Base-by-base conservation (phyloP, 495 filamentous ascomycete species). In the Jackrogersella minutella region DNA sequence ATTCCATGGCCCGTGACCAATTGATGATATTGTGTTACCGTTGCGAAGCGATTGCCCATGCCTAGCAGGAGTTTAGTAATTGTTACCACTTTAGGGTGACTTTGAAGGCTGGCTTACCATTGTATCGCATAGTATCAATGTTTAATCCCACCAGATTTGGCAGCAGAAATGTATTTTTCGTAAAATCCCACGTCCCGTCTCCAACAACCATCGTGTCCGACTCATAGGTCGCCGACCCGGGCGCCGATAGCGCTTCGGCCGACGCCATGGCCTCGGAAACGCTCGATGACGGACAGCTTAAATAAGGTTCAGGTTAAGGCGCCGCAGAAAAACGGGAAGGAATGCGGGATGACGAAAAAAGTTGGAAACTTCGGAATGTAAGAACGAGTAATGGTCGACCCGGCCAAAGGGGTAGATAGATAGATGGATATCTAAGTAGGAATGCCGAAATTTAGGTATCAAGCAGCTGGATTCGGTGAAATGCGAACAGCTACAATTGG, bases 51-150 rank as follows among this genome's bases (percentile, higher is more conserved):
- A 71, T 96, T 96, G 47, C 89, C 93, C 93, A 97, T 97, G 64
- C 93, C 93, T 95, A 71, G 4, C 4, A 51, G 40, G 61, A 71
- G 28, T 68, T 72, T 49, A 72, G 66, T 49, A 44, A 56, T 13
- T 17, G 26, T 26, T 55, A 39, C 8, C 30, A 11, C 16, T 17
- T 31, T 17, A 51, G 0, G 3, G 39, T 8, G 5, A 21, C 5
- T 19, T 30, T 31, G 14, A 56, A 50, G 16, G n/a, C 9, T 13
- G 26, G 74, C 86, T 70, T 78, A 95, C 93, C 93, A 87, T 97
- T 97, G 78, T 96, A 96, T 77, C 84, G 87, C 89, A 93, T 97
- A n/a, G 93, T 97, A 53, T 89, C 92, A 77, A 93, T 93, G 76
- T 97, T 96, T 13, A 96, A 74, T 1, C 93, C 93, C 74, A 90